Conservation (phyloP, 805 yeast species). For the Wickerhamiella musiphila region DNA sequence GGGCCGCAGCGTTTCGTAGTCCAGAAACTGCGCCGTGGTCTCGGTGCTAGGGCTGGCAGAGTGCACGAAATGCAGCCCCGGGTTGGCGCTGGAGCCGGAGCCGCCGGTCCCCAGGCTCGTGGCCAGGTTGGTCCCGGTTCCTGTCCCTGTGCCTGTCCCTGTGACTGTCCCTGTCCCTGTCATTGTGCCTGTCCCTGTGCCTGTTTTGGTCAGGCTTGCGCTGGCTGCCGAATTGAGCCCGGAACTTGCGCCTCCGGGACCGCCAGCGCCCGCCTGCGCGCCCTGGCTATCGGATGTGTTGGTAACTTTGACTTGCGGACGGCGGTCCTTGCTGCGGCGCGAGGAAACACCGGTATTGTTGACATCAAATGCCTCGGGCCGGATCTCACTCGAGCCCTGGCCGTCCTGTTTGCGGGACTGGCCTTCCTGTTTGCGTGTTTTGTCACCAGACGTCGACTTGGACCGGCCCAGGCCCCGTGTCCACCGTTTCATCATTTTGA, state of each 20-base stretch:
- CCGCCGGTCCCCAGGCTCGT: too few relatives aligned
- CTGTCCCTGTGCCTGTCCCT: not conserved
- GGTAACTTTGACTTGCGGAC: constrained; percentile 5
- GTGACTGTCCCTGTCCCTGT: not conserved
- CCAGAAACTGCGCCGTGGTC: not conserved
- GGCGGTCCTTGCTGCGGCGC: constrained; percentile 9
- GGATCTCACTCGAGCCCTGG: constrained; percentile 8
- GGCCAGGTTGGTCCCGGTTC: too few relatives aligned
- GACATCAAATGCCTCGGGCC: constrained; percentile 18
- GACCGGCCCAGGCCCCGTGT: constrained; percentile 22
- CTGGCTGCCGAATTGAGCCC: not conserved
- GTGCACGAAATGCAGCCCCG: too few relatives aligned
- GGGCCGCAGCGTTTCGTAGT: constrained; percentile 1
- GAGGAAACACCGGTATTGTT: constrained; percentile 16
- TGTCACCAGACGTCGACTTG: constrained; percentile 14
- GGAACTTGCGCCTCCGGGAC: not conserved
- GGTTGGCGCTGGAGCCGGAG: too few relatives aligned
- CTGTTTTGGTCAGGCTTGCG: not conserved
- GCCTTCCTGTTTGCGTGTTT: constrained; percentile 11
- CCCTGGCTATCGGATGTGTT: not conserved
- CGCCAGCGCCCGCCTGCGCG: constrained; percentile 1
- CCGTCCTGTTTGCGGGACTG: not conserved
- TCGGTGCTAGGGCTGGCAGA: not conserved
- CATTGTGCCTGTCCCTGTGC: not conserved
- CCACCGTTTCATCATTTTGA: constrained; percentile 25